A percentile compares a stretch with the other conserved stretches of the same genome.
Conservation (phyloP, 176 grass and related monocot species). For the Oryza rufipogon region DNA sequence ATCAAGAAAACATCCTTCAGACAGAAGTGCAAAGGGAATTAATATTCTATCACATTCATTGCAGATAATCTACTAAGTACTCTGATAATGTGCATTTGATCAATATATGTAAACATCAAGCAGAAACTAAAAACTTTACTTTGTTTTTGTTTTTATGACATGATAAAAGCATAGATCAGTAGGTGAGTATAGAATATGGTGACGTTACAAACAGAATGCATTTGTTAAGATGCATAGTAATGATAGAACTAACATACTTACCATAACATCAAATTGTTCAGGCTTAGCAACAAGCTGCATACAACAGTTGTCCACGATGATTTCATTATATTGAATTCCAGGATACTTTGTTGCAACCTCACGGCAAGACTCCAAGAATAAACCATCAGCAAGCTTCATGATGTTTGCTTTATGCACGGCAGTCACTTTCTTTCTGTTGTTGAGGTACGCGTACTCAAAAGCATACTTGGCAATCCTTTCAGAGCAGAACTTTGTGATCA, state of each 20-base stretch:
- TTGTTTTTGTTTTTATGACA: conserved; percentile 1
- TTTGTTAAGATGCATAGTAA: not conserved
- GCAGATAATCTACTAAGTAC: not conserved
- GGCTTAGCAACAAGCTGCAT: conserved; percentile 98
- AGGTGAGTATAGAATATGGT: conserved; percentile 1
- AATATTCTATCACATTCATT: not conserved
- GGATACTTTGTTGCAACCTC: conserved; percentile 96
- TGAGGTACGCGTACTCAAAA: conserved; percentile 99
- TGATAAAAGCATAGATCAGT: conserved; percentile 28
- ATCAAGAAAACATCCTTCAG: not conserved
- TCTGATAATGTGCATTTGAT: not conserved
- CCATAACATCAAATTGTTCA: conserved; percentile 99
- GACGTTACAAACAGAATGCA: not conserved
- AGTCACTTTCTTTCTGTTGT: conserved; percentile 98
- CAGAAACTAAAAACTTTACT: not conserved
- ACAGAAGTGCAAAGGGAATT: not conserved
- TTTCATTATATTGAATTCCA: conserved; percentile 86
- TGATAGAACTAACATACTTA: conserved; percentile 44
- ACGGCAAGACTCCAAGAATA: conserved; percentile 96
- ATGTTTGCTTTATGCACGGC: conserved; percentile 98
- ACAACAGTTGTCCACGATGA: conserved; percentile 99
- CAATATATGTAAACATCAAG: not conserved
- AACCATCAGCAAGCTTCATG: conserved; percentile 98
- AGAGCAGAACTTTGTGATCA: conserved; percentile 98
- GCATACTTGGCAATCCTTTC: conserved; percentile 98